These are phyloP conservation scores for Quercus ilex DNA, from an alignment of 306 rosid species.

Conservation along the genomic window DNA sequence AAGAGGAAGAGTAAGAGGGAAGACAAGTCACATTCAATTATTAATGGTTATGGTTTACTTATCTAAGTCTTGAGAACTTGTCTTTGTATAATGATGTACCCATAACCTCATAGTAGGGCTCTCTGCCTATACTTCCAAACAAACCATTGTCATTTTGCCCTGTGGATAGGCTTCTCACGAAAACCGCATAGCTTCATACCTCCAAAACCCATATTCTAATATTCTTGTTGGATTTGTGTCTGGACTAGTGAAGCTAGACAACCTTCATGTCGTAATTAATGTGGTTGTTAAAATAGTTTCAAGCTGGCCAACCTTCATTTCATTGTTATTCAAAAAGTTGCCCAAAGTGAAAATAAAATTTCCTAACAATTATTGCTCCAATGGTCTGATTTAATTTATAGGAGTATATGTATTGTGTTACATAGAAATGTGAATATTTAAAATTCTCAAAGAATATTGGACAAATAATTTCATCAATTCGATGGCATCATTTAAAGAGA, in stretches of 20 bases:
- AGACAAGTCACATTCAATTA: slow-evolving; percentile 55
- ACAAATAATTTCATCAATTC: no score
- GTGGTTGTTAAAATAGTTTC: no score
- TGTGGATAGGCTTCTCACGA: slow-evolving; percentile 34
- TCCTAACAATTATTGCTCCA: neutral
- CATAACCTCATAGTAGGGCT: slow-evolving; percentile 25
- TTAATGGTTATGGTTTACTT: slow-evolving; percentile 9
- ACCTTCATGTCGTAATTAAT: no score
- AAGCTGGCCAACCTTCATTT: no score
- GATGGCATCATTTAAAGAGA: no score
- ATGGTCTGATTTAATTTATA: no score
- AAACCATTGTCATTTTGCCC: slow-evolving; percentile 35
- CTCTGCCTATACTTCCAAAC: slow-evolving; percentile 40
- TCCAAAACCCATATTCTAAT: neutral
- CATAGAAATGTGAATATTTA: no score
- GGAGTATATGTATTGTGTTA: no score
- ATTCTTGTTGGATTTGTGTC: slow-evolving; percentile 2
- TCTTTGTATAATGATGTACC: slow-evolving; percentile 36
- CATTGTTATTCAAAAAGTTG: no score
- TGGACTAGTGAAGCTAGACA: neutral
- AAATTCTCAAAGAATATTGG: no score
- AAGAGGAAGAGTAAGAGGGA: slow-evolving; percentile 26
- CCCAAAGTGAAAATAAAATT: neutral
- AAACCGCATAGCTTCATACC: slow-evolving; percentile 9
- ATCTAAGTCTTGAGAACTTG: slow-evolving; percentile 27